A percentile compares a stretch with the other conserved stretches of the same genome.
Evolutionary conservation across 768 basidiomycete genomes (phyloP).

Genomic region (Termitomyces sp.): DNA sequence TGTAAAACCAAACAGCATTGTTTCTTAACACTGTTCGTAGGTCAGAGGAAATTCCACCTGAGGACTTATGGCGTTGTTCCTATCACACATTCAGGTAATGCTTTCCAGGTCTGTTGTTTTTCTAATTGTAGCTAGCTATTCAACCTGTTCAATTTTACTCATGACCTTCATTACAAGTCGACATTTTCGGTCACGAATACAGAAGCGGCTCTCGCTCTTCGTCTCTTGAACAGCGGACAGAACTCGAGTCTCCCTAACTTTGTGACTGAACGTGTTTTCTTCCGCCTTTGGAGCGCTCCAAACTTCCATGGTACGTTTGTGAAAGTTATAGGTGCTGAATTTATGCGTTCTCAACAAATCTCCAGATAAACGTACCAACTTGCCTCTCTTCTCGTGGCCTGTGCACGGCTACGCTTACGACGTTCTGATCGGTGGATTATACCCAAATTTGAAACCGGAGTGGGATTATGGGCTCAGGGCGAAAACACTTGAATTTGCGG

Average conservation of each 20-base stretch:
- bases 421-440: conserved; percentile 35
- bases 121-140: background rate
- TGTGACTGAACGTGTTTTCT: conserved; percentile 29
- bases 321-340: background rate
- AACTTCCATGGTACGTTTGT: conserved; percentile 30
- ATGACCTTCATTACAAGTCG: conserved; percentile 17
- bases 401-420: conserved; percentile 33
- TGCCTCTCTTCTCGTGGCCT: conserved; percentile 31
- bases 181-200: conserved; percentile 31
- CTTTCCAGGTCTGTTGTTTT: conserved; percentile 28
- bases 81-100: conserved; percentile 24
- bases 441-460: conserved; percentile 28
- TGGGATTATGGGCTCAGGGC: conserved; percentile 35
- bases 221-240: conserved; percentile 30
- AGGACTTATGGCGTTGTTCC: conserved; percentile 33
- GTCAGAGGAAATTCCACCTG: conserved; percentile 33
- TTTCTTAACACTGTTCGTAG: conserved; percentile 8
- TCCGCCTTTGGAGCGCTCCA: conserved; percentile 27
- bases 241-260: conserved; percentile 31
- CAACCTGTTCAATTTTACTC: background rate
- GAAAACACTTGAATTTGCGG: conserved; percentile 32
- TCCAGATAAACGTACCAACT: conserved; percentile 27
- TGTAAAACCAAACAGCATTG: background rate
- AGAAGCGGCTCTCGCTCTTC: conserved; percentile 26
- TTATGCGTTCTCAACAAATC: background rate